A percentile compares a stretch with the other conserved stretches of the same genome.
These are phyloP conservation scores for Auxenochlorella pyrenoidosa DNA, from an alignment of 139 green algal genomes.

Conservation along the genomic window DNA sequence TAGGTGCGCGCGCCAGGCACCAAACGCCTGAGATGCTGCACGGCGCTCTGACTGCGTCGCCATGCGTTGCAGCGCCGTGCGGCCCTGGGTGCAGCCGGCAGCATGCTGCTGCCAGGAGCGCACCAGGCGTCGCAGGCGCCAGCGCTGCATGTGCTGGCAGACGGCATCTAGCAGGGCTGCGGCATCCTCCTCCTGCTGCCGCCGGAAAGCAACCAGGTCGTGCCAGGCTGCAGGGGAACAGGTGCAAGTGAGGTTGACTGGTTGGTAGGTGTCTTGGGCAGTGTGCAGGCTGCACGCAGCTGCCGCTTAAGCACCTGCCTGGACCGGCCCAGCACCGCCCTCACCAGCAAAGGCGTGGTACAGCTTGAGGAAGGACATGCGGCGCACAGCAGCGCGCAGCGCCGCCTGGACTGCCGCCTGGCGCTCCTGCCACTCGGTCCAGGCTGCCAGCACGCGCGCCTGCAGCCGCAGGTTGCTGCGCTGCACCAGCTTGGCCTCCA, in stretches of 20 bases:
- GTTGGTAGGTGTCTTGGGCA: too few relatives aligned
- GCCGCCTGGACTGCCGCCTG: not conserved
- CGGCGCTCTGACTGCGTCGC: not conserved
- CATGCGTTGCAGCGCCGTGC: conserved; percentile 20
- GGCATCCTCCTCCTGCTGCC: conserved; percentile 14
- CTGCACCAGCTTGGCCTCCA: conserved; percentile 42
- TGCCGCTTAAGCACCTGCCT: too few relatives aligned
- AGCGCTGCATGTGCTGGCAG: conserved; percentile 24
- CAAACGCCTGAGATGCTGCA: not conserved
- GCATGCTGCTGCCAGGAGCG: conserved; percentile 23
- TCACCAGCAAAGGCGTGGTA: conserved; percentile 29
- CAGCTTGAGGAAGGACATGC: conserved; percentile 44
- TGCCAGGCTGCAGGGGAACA: conserved; percentile 34
- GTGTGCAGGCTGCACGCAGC: too few relatives aligned
- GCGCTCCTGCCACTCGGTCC: conserved; percentile 25
- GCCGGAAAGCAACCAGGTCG: conserved; percentile 8
- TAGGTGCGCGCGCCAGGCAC: conserved; percentile 31
- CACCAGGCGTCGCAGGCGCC: conserved; percentile 21
- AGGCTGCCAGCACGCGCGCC: conserved; percentile 28
- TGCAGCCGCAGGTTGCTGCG: conserved; percentile 7
- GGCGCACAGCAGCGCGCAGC: conserved; percentile 33
- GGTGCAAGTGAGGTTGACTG: too few relatives aligned
- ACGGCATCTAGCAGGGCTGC: conserved; percentile 17
- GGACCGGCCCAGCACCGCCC: not conserved
- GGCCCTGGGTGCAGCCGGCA: not conserved